These are phyloP conservation scores for Fonsecaea pugnacius DNA, from an alignment of 2,329 filamentous ascomycete genomes.

Conservation along the genomic window DNA sequence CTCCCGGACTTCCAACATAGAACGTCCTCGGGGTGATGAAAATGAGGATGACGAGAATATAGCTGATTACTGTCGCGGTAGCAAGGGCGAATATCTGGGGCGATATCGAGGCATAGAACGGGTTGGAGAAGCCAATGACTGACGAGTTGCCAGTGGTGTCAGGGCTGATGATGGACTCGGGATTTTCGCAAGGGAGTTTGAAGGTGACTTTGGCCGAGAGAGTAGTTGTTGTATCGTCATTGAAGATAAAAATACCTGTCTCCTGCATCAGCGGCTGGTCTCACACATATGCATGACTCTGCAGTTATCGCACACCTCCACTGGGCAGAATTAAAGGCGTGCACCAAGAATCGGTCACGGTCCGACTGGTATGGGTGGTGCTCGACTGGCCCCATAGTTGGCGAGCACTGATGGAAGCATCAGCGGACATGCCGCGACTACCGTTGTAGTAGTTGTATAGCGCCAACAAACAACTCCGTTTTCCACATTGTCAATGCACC, in stretches of 20 bases:
- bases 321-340: constrained; percentile 66
- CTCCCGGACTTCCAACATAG: constrained; percentile 72
- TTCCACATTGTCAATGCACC: constrained; percentile 26
- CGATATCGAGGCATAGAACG: constrained; percentile 91
- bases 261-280: constrained; percentile 2
- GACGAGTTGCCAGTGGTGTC: constrained; percentile 48
- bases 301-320: constrained; percentile 50
- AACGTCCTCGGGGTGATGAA: constrained; percentile 94
- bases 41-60: constrained; percentile 90
- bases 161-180: constrained; percentile 38
- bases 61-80: constrained; percentile 86
- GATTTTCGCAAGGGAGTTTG: constrained; percentile 54
- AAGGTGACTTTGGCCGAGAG: constrained; percentile 56
- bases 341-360: constrained; percentile 55
- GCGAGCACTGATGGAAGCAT: constrained; percentile 34
- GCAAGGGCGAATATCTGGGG: constrained; percentile 93
- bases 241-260: constrained; percentile 48
- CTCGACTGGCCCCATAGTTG: constrained; percentile 36
- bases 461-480: constrained; percentile 5
- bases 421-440: constrained; percentile 33
- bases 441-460: constrained; percentile 21
- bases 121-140: constrained; percentile 73
- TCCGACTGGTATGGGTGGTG: constrained; percentile 41
- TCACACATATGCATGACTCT: not conserved
- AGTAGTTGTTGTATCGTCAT: constrained; percentile 48